phyloP scores from a whole-genome alignment of 805 yeast genomes.

The Priceomyces fermenticarens region DNA sequence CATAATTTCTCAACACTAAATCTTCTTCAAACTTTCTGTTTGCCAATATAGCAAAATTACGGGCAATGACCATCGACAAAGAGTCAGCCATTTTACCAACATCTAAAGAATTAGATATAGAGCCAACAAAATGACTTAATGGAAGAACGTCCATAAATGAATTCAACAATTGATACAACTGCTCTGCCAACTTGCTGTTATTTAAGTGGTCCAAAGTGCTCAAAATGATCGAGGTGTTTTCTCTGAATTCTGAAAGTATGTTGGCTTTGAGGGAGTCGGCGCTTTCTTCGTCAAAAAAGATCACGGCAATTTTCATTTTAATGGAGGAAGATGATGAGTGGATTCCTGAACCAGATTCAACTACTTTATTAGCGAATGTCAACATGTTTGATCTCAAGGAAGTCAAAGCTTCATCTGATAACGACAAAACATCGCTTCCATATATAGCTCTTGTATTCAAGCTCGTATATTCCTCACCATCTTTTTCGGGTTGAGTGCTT shows the following conservation, averaged over 20 bases:
- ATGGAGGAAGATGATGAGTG: slow-evolving; percentile 22
- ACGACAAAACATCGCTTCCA: slow-evolving; percentile 55
- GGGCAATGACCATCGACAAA: slow-evolving; percentile 51
- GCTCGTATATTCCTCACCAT: slow-evolving; percentile 30
- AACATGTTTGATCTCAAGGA: slow-evolving; percentile 50
- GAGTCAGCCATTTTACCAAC: slow-evolving; percentile 24
- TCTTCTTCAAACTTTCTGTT: slow-evolving; percentile 70
- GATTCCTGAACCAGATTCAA: slow-evolving; percentile 25
- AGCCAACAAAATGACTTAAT: slow-evolving; percentile 62
- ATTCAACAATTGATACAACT: slow-evolving; percentile 55
- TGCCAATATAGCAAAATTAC: slow-evolving; percentile 60
- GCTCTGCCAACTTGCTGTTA: slow-evolving; percentile 9
- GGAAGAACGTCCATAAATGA: slow-evolving; percentile 72
- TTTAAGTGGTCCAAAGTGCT: slow-evolving; percentile 35
- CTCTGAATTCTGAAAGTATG: slow-evolving; percentile 33
- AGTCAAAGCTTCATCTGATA: slow-evolving; percentile 46
- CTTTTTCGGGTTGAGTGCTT: slow-evolving; percentile 35
- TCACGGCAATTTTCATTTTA: slow-evolving; percentile 52
- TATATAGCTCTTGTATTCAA: slow-evolving; percentile 57
- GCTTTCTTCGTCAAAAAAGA: slow-evolving; percentile 43
- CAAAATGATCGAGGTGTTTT: slow-evolving; percentile 32
- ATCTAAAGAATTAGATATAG: slow-evolving; percentile 46
- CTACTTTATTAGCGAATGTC: slow-evolving; percentile 53
- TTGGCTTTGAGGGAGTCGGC: slow-evolving; percentile 22
- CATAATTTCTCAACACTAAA: slow-evolving; percentile 39